phyloP scores from a whole-genome alignment of 768 basidiomycete species.

The Strobilomyces dryophilus region DNA sequence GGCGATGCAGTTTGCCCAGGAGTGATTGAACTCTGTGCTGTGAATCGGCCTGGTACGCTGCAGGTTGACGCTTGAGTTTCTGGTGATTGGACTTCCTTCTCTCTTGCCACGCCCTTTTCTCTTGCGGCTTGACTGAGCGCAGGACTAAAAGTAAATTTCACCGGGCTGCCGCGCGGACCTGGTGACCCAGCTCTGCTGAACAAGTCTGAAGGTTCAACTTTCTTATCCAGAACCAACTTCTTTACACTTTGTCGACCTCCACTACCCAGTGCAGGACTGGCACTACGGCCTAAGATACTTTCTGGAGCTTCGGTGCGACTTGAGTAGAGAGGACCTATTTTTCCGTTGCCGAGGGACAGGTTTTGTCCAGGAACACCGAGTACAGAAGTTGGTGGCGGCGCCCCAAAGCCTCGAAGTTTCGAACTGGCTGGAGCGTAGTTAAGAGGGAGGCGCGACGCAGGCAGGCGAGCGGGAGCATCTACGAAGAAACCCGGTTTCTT shows the following conservation, averaged over 20 bases:
- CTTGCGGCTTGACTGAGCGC: constrained; percentile 70
- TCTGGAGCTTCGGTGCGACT: constrained; percentile 56
- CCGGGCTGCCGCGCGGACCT: constrained; percentile 22
- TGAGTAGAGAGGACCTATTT: constrained; percentile 50
- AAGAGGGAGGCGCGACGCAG: constrained; percentile 59
- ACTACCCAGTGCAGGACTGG: constrained; percentile 64
- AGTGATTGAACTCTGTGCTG: constrained; percentile 33
- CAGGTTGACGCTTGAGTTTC: constrained; percentile 35
- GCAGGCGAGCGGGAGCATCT: constrained; percentile 71
- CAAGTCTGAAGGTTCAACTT: constrained; percentile 68
- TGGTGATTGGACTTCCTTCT: constrained; percentile 29
- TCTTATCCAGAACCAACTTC: constrained; percentile 87
- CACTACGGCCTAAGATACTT: constrained; percentile 50
- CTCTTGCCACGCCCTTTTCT: constrained; percentile 58
- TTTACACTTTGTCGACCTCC: constrained; percentile 81
- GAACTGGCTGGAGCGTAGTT: constrained; percentile 61
- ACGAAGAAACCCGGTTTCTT: constrained; percentile 76
- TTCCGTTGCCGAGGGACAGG: constrained; percentile 51
- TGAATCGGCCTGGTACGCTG: constrained; percentile 39
- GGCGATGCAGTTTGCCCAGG: constrained; percentile 25
- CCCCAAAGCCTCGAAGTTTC: constrained; percentile 66
- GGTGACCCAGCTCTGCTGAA: constrained; percentile 49
- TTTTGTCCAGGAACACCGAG: constrained; percentile 29
- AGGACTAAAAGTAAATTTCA: constrained; percentile 69
- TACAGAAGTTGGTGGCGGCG: constrained; percentile 38